Evolutionary conservation across 768 basidiomycete genomes (phyloP).

Genomic region (Suillus decipiens): DNA sequence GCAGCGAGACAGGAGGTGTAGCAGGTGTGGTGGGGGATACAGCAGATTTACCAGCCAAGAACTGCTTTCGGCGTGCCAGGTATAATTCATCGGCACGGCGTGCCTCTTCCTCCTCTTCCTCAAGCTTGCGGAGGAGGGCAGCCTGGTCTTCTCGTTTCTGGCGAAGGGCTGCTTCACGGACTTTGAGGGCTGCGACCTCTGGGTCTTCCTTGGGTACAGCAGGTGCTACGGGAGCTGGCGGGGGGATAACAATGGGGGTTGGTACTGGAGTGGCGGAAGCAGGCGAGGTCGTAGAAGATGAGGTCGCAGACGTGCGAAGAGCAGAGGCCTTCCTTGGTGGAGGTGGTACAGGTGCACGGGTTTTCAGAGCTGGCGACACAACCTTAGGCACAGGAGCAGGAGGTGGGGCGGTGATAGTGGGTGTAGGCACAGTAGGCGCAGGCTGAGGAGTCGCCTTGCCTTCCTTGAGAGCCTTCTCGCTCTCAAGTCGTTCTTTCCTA

Average conservation of each 20-base stretch:
- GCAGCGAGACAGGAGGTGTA: conserved; percentile 39
- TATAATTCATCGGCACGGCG: conserved; percentile 47
- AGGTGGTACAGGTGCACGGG: conserved; percentile 41
- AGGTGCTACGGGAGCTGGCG: conserved; percentile 28
- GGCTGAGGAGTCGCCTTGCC: conserved; percentile 39
- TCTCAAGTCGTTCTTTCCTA: conserved; percentile 72
- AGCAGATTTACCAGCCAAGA: conserved; percentile 42
- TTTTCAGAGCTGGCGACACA: conserved; percentile 37
- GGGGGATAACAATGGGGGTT: conserved; percentile 20
- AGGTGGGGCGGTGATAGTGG: conserved; percentile 46
- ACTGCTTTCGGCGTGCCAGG: conserved; percentile 33
- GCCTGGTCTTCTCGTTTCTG: conserved; percentile 75
- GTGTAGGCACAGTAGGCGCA: conserved; percentile 42
- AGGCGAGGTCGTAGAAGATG: conserved; percentile 24
- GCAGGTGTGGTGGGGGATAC: conserved; percentile 29
- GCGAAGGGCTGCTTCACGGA: conserved; percentile 68
- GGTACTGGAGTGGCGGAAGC: conserved; percentile 24
- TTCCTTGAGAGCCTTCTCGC: conserved; percentile 66
- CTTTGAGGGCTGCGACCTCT: conserved; percentile 72
- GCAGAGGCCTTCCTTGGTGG: conserved; percentile 28
- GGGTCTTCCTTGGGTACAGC: conserved; percentile 60
- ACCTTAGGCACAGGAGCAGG: conserved; percentile 37
- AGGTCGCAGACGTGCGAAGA: conserved; percentile 20
- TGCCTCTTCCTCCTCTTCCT: conserved; percentile 64
- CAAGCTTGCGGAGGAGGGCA: conserved; percentile 68